A percentile compares a stretch with the other conserved stretches of the same genome.
These are phyloP conservation scores for Parsonsia alboflavescens DNA, from an alignment of 257 asterid genomes.

Conservation along the genomic window DNA sequence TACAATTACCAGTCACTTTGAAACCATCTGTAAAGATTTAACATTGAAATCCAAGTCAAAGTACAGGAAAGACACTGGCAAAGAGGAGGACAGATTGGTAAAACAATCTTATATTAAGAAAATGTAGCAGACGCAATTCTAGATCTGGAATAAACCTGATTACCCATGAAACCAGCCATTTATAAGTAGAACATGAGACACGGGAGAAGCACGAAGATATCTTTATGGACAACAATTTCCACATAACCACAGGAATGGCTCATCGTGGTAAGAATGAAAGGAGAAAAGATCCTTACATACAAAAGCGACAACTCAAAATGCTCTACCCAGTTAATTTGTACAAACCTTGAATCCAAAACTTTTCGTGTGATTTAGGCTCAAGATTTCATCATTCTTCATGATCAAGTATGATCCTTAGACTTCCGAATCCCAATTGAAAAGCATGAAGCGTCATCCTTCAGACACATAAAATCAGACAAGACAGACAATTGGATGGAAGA, in stretches of 20 bases:
- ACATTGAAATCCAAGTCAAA: background rate
- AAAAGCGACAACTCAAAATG: slow-evolving; percentile 15
- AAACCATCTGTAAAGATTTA: background rate
- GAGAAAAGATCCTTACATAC: slow-evolving; percentile 20
- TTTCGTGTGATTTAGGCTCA: slow-evolving; percentile 13
- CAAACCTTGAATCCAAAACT: slow-evolving; percentile 19
- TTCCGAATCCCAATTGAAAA: slow-evolving; percentile 1
- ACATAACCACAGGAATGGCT: slow-evolving; percentile 20
- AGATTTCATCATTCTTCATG: slow-evolving; percentile 5
- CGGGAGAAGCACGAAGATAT: background rate
- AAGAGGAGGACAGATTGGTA: background rate
- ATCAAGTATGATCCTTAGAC: slow-evolving; percentile 1
- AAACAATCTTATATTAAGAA: background rate
- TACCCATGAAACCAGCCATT: background rate
- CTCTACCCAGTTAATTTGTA: slow-evolving; percentile 17
- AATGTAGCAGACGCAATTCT: background rate
- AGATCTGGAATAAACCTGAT: background rate
- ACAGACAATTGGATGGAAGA: background rate
- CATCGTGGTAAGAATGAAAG: slow-evolving; percentile 19
- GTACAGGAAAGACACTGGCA: background rate
- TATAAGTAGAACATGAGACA: background rate
- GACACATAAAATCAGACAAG: background rate
- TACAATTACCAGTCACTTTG: too few relatives aligned
- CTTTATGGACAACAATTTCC: slow-evolving; percentile 9
- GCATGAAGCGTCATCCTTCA: slow-evolving; percentile 2